phyloP scores from a whole-genome alignment of 345 rosid genomes.

The Rhodomyrtus tomentosa region DNA sequence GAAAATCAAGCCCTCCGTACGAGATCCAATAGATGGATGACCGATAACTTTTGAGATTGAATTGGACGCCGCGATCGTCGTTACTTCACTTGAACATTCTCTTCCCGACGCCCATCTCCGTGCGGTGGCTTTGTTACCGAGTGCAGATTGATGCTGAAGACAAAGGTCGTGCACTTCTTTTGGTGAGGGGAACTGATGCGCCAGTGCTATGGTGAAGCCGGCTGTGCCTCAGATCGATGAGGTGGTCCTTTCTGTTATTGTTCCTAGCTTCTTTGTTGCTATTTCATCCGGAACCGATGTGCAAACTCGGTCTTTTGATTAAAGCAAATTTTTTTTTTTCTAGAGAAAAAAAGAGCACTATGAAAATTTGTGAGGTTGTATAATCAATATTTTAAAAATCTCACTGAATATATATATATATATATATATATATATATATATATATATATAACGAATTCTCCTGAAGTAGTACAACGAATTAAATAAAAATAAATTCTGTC shows the following conservation, averaged over 20 bases:
- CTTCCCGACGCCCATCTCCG: not conserved
- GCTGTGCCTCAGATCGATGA: rapidly evolving
- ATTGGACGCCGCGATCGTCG: not conserved
- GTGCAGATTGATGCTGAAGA: rapidly evolving
- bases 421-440: too few species aligned
- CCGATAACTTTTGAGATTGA: not conserved
- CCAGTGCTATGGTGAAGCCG: rapidly evolving
- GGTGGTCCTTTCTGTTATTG: not conserved
- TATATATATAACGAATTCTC: not conserved
- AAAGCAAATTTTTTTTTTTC: too few species aligned
- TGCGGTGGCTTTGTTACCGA: not conserved
- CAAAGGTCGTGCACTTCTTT: not conserved
- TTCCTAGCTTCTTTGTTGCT: not conserved
- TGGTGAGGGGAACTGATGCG: not conserved
- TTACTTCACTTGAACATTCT: not conserved
- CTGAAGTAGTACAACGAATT: not conserved
- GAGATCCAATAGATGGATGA: not conserved
- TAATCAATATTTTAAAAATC: too few species aligned
- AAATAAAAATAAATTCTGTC: not conserved
- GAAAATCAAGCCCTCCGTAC: too few species aligned
- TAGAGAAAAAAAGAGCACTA: too few species aligned
- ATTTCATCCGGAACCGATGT: too few species aligned
- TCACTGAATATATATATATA: too few species aligned
- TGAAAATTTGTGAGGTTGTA: too few species aligned
- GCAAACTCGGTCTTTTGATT: too few species aligned